Percentiles rank a stretch among this genome's conserved stretches.
These are phyloP conservation scores for Pseudogymnoascus sp. DNA, from an alignment of 2,329 filamentous ascomycete species.

Conservation along the genomic window DNA sequence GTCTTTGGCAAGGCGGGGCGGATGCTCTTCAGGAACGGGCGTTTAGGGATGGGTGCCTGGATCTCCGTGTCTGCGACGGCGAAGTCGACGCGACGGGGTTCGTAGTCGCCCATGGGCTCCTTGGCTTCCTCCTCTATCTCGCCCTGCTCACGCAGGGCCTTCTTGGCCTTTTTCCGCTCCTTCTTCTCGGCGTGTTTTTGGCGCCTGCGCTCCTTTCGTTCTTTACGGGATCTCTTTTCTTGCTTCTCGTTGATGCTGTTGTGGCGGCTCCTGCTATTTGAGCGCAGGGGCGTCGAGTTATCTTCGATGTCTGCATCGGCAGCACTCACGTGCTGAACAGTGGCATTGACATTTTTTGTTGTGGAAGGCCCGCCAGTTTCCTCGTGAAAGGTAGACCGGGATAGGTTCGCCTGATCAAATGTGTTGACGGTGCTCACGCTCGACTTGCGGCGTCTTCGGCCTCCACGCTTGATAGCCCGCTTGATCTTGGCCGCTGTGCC, in stretches of 20 bases:
- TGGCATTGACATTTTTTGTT: no score
- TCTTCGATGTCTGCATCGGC: not conserved
- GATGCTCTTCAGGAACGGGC: constrained; percentile 52
- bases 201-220: constrained; percentile 31
- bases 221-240: constrained; percentile 24
- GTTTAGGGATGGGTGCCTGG: constrained; percentile 26
- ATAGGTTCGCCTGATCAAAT: not conserved
- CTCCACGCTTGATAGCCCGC: constrained; percentile 59
- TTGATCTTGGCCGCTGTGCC: constrained; percentile 71
- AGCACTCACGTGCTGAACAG: not conserved
- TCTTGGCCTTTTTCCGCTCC: constrained; percentile 15
- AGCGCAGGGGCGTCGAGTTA: not conserved
- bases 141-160: constrained; percentile 9
- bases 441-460: constrained; percentile 65
- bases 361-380: not conserved
- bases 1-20: constrained; percentile 56
- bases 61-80: constrained; percentile 35
- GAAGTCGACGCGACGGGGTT: constrained; percentile 53
- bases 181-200: constrained; percentile 34
- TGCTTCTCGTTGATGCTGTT: constrained; percentile 18
- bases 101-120: constrained; percentile 23
- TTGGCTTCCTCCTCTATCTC: constrained; percentile 14
- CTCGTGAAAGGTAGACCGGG: constrained; percentile 16
- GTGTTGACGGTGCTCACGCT: constrained; percentile 36
- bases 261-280: constrained; percentile 18